Conservation (phyloP, 306 rosid species). For the Dryas octopetala region DNA sequence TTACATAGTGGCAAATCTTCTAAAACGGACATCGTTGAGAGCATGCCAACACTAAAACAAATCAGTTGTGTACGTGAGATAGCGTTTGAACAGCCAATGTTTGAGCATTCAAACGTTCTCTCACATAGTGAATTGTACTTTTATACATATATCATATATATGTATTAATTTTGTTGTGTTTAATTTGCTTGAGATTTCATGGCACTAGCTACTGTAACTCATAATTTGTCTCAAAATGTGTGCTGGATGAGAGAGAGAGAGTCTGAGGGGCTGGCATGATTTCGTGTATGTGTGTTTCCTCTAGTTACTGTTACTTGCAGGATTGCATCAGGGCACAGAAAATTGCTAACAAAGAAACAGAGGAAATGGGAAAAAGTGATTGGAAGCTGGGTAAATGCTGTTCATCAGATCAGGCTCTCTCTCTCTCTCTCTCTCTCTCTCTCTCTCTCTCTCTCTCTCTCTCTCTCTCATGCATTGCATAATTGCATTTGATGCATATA, state of each 20-base stretch:
- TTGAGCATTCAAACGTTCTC: too few species aligned
- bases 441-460: neutral
- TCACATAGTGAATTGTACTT: too few species aligned
- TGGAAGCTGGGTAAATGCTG: neutral
- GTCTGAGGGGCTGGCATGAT: neutral
- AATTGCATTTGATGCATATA: neutral
- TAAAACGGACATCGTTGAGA: too few species aligned
- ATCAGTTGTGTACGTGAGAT: too few species aligned
- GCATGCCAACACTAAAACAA: too few species aligned
- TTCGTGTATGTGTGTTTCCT: constrained; percentile 4
- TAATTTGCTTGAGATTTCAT: neutral
- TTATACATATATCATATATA: too few species aligned
- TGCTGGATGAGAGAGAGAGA: neutral
- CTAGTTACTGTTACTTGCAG: neutral
- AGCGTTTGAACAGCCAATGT: too few species aligned
- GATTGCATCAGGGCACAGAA: neutral
- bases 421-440: neutral
- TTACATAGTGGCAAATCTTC: too few species aligned
- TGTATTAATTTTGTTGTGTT: neutral
- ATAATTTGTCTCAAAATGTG: neutral
- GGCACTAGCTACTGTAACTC: neutral
- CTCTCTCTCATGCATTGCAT: constrained; percentile 11
- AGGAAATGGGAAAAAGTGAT: neutral
- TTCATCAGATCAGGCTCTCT: neutral
- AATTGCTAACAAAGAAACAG: neutral